These are phyloP conservation scores for Chenopodium berlandieri DNA, from an alignment of 148 eudicot genomes.

Conservation along the genomic window DNA sequence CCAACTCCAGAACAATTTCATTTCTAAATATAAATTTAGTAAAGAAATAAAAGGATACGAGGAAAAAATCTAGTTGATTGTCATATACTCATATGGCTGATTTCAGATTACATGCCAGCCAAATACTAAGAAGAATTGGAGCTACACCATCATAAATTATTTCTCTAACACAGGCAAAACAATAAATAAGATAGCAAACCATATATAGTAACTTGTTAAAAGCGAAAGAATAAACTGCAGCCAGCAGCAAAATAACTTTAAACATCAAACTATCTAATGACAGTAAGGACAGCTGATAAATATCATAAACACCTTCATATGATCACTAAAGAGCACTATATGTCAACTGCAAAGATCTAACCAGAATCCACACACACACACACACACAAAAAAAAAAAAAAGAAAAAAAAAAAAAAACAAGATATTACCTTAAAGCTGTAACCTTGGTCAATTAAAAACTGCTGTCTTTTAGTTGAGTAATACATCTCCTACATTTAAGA, in stretches of 20 bases:
- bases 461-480: slow-evolving; percentile 97
- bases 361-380: background rate
- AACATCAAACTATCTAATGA: background rate
- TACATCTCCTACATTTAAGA: slow-evolving; percentile 82
- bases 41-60: too few species aligned
- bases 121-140: too few species aligned
- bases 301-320: background rate
- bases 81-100: background rate
- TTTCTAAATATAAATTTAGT: too few species aligned
- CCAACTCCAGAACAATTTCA: background rate
- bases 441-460: slow-evolving; percentile 97
- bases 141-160: too few species aligned
- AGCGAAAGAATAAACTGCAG: too few species aligned
- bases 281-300: background rate
- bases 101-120: too few species aligned
- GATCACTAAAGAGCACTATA: background rate
- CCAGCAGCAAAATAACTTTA: too few species aligned
- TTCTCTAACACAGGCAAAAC: too few species aligned
- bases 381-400: too few species aligned
- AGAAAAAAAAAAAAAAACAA: background rate
- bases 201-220: too few species aligned
- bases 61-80: background rate
- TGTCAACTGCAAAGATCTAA: background rate
- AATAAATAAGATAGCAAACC: too few species aligned
- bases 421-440: slow-evolving; percentile 84